These are phyloP conservation scores for Maudiozyma pseudohumilis DNA, from an alignment of 805 yeast genomes.

Conservation along the genomic window DNA sequence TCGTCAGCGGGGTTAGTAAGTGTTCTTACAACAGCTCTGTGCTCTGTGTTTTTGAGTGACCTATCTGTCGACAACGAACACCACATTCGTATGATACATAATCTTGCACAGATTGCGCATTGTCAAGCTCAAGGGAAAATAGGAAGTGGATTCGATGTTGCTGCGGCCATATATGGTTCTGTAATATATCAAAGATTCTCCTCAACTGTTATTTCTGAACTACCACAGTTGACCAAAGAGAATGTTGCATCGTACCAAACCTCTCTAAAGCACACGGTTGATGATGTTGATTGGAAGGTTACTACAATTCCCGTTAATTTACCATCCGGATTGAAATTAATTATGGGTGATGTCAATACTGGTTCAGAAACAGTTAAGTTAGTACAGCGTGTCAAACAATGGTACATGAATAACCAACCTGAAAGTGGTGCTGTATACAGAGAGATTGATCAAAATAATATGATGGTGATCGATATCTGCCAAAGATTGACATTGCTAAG, in stretches of 20 bases:
- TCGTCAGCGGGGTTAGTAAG: slow-evolving; percentile 91
- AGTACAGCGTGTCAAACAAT: slow-evolving; percentile 61
- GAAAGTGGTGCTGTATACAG: slow-evolving; percentile 44
- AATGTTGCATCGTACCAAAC: slow-evolving; percentile 18
- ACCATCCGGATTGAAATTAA: slow-evolving; percentile 56
- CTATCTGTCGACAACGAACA: slow-evolving; percentile 24
- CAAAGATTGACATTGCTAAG: slow-evolving; percentile 31
- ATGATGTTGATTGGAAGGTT: slow-evolving; percentile 50
- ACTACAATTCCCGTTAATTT: slow-evolving; percentile 44
- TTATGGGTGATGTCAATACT: slow-evolving; percentile 89
- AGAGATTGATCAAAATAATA: slow-evolving; percentile 49
- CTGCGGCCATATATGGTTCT: slow-evolving; percentile 89
- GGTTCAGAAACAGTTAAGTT: slow-evolving; percentile 93
- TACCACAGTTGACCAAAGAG: slow-evolving; percentile 20
- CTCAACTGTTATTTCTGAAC: slow-evolving; percentile 39
- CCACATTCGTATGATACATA: slow-evolving; percentile 47
- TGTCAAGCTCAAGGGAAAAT: slow-evolving; percentile 91
- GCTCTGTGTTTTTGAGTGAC: slow-evolving; percentile 35
- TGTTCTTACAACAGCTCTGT: slow-evolving; percentile 61
- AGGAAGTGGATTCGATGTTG: slow-evolving; percentile 96
- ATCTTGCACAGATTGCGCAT: slow-evolving; percentile 80
- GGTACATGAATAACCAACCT: slow-evolving; percentile 51
- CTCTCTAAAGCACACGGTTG: slow-evolving; percentile 31
- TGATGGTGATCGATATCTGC: slow-evolving; percentile 42
- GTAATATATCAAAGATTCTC: slow-evolving; percentile 70